These are phyloP conservation scores for Telfairia occidentalis DNA, from an alignment of 331 rosid genomes.

Conservation along the genomic window DNA sequence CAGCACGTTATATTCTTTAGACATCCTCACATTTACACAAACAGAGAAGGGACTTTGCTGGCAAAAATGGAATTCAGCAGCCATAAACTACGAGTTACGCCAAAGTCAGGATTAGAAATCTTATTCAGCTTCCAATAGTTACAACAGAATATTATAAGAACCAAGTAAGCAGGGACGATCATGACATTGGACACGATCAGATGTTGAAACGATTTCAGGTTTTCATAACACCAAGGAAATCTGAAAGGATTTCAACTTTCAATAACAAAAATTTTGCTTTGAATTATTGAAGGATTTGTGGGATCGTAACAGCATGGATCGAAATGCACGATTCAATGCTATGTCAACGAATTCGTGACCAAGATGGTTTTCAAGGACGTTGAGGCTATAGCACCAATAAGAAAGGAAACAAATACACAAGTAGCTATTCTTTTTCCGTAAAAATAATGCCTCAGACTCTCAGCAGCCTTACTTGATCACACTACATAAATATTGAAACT, in stretches of 20 bases:
- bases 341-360: background rate
- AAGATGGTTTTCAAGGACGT: background rate
- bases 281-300: background rate
- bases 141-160: background rate
- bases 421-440: background rate
- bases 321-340: background rate
- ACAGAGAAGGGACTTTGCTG: background rate
- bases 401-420: background rate
- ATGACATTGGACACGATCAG: background rate
- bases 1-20: background rate
- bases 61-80: slow-evolving; percentile 1
- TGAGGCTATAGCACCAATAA: background rate
- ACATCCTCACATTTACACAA: background rate
- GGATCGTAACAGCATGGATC: background rate
- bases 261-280: background rate
- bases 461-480: too few relatives aligned
- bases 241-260: background rate
- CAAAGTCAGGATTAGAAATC: background rate
- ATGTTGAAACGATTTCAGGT: background rate
- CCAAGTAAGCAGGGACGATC: background rate
- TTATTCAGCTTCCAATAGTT: background rate
- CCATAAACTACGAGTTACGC: background rate
- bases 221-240: background rate
- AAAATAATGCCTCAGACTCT: too few relatives aligned
- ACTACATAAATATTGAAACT: background rate